These are phyloP conservation scores for Alternaria alternata DNA, from an alignment of 2,329 filamentous ascomycete genomes.

Conservation along the genomic window DNA sequence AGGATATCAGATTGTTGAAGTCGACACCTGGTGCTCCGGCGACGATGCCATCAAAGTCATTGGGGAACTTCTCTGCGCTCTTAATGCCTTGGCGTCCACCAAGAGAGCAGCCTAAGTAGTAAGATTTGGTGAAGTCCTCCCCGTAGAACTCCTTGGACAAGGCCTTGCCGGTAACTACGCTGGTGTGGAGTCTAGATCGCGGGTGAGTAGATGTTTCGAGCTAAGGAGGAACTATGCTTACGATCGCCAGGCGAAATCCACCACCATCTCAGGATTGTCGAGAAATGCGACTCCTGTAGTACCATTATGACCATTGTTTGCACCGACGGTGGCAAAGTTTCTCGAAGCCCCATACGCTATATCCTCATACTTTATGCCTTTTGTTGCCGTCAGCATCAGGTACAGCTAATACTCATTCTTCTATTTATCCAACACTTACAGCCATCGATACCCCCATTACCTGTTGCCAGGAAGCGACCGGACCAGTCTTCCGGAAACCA, in stretches of 20 bases:
- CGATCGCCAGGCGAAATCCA: constrained; percentile 59
- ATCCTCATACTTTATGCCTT: constrained; percentile 54
- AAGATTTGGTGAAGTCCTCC: constrained; percentile 48
- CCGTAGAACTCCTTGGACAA: constrained; percentile 51
- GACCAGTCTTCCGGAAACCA: constrained; percentile 51
- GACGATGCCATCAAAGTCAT: constrained; percentile 48
- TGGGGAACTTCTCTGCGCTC: constrained; percentile 38
- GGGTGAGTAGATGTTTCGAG: not conserved
- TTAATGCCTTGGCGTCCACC: constrained; percentile 46
- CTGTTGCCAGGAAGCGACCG: constrained; percentile 50
- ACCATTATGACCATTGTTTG: constrained; percentile 55
- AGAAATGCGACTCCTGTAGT: constrained; percentile 56
- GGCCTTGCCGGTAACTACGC: constrained; percentile 49
- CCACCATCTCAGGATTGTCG: constrained; percentile 55
- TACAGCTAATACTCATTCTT: no score
- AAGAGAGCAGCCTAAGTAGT: constrained; percentile 47
- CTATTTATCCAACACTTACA: constrained; percentile 40
- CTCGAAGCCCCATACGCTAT: constrained; percentile 48
- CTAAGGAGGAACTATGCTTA: constrained; percentile 7
- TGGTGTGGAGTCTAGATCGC: constrained; percentile 47
- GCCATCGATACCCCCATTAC: constrained; percentile 54
- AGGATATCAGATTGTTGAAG: constrained; percentile 41
- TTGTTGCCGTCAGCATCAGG: not conserved
- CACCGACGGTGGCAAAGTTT: constrained; percentile 51
- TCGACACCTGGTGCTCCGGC: constrained; percentile 43